Conservation (phyloP, 129 eudicot species). For the Tanacetum coccineum region DNA sequence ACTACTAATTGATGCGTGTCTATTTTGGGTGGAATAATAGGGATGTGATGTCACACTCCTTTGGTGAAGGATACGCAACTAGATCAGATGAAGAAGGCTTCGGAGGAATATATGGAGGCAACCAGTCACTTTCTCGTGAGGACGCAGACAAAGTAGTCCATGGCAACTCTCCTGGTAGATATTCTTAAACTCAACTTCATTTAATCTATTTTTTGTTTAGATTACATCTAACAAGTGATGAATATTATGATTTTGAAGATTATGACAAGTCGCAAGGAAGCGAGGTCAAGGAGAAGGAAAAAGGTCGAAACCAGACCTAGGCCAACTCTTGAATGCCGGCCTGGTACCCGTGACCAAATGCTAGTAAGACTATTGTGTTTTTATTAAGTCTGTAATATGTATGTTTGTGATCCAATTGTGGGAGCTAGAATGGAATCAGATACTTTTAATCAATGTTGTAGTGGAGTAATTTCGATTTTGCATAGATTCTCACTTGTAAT, state of each 20-base stretch:
- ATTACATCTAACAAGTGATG: neutral
- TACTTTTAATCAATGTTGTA: too few relatives aligned
- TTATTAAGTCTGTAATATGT: too few relatives aligned
- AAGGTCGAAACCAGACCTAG: conserved; percentile 44
- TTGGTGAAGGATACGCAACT: conserved; percentile 69
- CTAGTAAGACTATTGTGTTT: too few relatives aligned
- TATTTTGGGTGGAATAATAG: conserved; percentile 25
- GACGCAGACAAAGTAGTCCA: conserved; percentile 37
- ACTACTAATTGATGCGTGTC: neutral
- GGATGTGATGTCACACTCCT: conserved; percentile 63
- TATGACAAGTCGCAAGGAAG: conserved; percentile 61
- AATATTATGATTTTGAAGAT: conserved; percentile 15
- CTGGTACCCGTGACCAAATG: too few relatives aligned
- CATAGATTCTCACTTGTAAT: too few relatives aligned
- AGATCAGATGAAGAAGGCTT: conserved; percentile 84
- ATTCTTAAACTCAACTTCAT: too few relatives aligned
- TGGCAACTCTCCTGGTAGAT: conserved; percentile 43
- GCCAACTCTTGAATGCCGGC: conserved; percentile 22
- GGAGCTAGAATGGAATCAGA: too few relatives aligned
- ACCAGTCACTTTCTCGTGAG: conserved; percentile 38
- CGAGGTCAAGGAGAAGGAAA: conserved; percentile 71
- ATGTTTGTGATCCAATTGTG: too few relatives aligned
- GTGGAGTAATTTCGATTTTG: too few relatives aligned
- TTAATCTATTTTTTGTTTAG: neutral
- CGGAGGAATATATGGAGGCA: conserved; percentile 58